These are phyloP conservation scores for Scheffersomyces lignosus DNA, from an alignment of 805 yeast genomes.

Conservation along the genomic window DNA sequence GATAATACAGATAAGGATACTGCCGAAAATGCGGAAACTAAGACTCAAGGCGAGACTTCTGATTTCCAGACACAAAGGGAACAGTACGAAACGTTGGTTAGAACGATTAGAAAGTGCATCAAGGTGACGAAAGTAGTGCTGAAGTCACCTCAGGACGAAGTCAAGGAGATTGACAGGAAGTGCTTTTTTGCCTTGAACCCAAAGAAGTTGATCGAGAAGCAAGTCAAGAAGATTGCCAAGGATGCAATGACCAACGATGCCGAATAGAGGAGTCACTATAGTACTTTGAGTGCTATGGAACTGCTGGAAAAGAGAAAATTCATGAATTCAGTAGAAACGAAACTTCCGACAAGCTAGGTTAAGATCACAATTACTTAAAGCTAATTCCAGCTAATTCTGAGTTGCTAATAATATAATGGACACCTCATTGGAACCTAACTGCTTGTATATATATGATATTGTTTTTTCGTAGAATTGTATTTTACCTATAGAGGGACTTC, in stretches of 20 bases:
- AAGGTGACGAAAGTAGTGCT: slow-evolving; percentile 40
- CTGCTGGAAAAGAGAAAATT: too few species aligned
- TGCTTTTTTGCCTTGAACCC: slow-evolving; percentile 67
- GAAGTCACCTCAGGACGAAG: slow-evolving; percentile 59
- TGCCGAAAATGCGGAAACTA: slow-evolving; percentile 13
- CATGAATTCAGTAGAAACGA: too few species aligned
- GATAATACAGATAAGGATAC: slow-evolving; percentile 2
- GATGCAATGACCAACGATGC: not conserved
- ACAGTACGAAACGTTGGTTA: slow-evolving; percentile 46
- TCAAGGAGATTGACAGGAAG: slow-evolving; percentile 61
- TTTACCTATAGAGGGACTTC: too few species aligned
- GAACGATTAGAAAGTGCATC: slow-evolving; percentile 51
- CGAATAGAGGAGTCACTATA: too few species aligned
- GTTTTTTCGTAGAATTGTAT: too few species aligned
- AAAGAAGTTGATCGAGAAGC: slow-evolving; percentile 48
- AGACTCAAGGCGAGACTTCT: slow-evolving; percentile 9
- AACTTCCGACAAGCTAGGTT: too few species aligned
- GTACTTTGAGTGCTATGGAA: too few species aligned
- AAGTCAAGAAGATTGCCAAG: slow-evolving; percentile 20
- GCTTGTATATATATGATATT: too few species aligned
- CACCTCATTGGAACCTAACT: too few species aligned
- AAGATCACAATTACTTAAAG: too few species aligned
- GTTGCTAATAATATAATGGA: too few species aligned
- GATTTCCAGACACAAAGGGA: slow-evolving; percentile 15
- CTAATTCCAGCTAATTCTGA: too few species aligned